Base-by-base conservation (phyloP, 768 basidiomycete genomes). In the Pisolithus albus region DNA sequence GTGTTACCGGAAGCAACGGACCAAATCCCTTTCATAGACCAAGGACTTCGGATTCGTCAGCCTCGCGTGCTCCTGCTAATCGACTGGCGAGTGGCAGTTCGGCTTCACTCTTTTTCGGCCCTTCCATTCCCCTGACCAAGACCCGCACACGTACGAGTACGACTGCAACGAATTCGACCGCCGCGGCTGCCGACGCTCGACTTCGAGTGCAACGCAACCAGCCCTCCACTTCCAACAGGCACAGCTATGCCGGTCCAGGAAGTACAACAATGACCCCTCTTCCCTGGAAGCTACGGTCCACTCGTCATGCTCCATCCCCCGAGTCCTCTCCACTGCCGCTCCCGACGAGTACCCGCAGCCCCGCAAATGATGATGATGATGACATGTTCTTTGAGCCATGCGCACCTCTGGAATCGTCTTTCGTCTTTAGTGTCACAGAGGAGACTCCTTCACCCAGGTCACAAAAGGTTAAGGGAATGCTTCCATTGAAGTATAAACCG, bases 401-500 rank as follows among this genome's bases (percentile, higher is more conserved):
- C 42, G 73, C 68, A 32, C 78, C 67, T 19, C 70, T 56, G 0
- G 73, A 79, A 45, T 68, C 78, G 0, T 81, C 84, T 0, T 84
- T 87, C 49, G 62, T 75, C 13, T 75, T 84, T 59, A 80, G 66
- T 51, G 65, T 86, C 36, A 79, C 77, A 1, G 72, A 74, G 23
- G 73, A 71, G 39, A 83, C 83, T 0, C 84, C 86, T 11, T 81
- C 77, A 30, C 85, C 77, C 3, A 64, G 73, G 46, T 64, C 72
- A 24, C 61, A 73, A 67, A 67, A 58, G 43, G 61, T 52, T 47
- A 59, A 59, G 53, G 50, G 62, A 2, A 59, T 73, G 28, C 62
- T 88, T 41, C 79, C 79, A 26, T 80, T 77, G 60, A 91, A 90
- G 66, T 88, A 79, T 68, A 79, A 79, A 49, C 77, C 80, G n/a